Conservation (phyloP, 2,329 filamentous ascomycete species). For the Aspergillus japonicus region DNA sequence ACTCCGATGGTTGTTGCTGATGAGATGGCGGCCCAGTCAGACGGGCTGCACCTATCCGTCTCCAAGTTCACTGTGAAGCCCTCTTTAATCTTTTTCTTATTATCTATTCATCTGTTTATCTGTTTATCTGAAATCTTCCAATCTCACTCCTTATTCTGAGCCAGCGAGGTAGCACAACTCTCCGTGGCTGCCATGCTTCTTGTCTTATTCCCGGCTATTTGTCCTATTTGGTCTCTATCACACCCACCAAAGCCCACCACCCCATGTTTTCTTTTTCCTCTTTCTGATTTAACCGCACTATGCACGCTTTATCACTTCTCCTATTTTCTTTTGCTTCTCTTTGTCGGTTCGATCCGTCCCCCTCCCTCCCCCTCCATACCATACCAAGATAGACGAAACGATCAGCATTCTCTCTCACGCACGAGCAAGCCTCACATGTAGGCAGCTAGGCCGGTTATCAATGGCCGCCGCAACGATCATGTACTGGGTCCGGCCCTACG, state of each 20-base stretch:
- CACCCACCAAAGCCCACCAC: not conserved
- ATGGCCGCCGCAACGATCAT: constrained; percentile 12
- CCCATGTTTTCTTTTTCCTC: not conserved
- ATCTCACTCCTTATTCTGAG: constrained; percentile 18
- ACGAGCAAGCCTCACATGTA: constrained; percentile 16
- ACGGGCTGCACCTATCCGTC: constrained; percentile 18
- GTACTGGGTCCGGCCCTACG: constrained; percentile 14
- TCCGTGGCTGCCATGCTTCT: constrained; percentile 36
- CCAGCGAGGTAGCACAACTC: constrained; percentile 24
- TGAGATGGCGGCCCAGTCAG: constrained; percentile 17
- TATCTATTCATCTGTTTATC: not conserved
- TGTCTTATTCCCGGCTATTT: constrained; percentile 27
- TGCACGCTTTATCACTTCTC: constrained; percentile 2
- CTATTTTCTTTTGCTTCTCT: not conserved
- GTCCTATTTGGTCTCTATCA: constrained; percentile 1
- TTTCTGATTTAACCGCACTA: constrained; percentile 16
- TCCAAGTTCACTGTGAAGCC: constrained; percentile 5
- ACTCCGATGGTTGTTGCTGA: constrained; percentile 3
- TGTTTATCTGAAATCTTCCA: constrained; percentile 5
- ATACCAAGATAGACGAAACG: not conserved
- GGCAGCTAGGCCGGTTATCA: constrained; percentile 17
- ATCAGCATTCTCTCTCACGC: constrained; percentile 5
- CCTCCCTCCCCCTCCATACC: not conserved
- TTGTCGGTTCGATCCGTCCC: not conserved
- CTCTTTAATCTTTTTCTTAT: not conserved